Evolutionary conservation across 768 basidiomycete genomes (phyloP).

Genomic region (Strobilomyces dryophilus): DNA sequence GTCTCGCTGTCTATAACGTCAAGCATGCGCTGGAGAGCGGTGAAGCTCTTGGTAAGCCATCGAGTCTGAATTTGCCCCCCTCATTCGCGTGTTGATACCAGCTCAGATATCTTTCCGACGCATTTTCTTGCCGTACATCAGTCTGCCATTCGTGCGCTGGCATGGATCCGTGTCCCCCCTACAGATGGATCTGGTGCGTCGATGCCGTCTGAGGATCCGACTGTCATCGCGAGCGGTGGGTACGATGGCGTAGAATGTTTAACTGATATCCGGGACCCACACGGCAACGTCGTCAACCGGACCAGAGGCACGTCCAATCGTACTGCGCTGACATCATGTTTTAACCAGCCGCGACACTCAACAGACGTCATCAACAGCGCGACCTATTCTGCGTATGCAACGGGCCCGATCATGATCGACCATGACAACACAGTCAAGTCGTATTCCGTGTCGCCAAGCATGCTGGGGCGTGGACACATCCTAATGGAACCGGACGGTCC

Average conservation of each 20-base stretch:
- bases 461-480: constrained; percentile 70
- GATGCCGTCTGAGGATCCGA: constrained; percentile 54
- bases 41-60: constrained; percentile 29
- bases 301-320: constrained; percentile 56
- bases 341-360: not conserved
- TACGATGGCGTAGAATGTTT: constrained; percentile 77
- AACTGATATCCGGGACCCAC: constrained; percentile 71
- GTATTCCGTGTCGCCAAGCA: constrained; percentile 65
- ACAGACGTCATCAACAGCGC: constrained; percentile 70
- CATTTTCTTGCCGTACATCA: constrained; percentile 75
- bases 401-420: constrained; percentile 74
- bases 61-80: not conserved
- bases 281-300: constrained; percentile 66
- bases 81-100: not conserved
- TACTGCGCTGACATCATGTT: not conserved
- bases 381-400: constrained; percentile 62
- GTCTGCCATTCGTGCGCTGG: constrained; percentile 69
- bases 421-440: constrained; percentile 79
- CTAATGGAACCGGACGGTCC: constrained; percentile 75
- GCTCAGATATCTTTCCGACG: constrained; percentile 51
- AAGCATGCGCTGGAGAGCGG: constrained; percentile 37
- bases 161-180: constrained; percentile 71
- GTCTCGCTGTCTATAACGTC: constrained; percentile 56
- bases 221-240: constrained; percentile 70
- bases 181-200: constrained; percentile 43